A percentile compares a stretch with the other conserved stretches of the same genome.
These are phyloP conservation scores for Lentinula sp. DNA, from an alignment of 768 basidiomycete genomes.

Conservation along the genomic window DNA sequence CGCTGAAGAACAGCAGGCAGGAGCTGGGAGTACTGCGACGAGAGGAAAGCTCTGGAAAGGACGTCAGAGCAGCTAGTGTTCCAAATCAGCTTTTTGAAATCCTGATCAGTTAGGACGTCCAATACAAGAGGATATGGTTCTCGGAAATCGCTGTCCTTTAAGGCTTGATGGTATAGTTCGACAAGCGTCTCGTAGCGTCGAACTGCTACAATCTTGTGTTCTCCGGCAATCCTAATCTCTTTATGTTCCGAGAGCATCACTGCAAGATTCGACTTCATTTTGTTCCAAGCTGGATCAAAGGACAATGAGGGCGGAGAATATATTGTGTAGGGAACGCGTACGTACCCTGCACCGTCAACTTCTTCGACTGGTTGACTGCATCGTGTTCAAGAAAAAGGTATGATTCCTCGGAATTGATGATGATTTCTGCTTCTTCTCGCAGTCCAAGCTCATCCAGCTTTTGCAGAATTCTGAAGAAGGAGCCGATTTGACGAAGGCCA, in stretches of 20 bases:
- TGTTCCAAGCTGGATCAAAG: neutral
- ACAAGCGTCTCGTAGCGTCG: neutral
- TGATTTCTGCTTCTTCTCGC: neutral
- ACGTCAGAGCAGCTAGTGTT: neutral
- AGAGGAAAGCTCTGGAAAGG: neutral
- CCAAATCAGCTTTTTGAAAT: neutral
- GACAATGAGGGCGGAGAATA: no score
- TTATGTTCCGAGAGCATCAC: neutral
- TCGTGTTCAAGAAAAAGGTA: neutral
- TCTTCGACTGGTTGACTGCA: neutral
- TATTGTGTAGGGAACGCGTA: neutral
- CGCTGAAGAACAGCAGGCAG: neutral
- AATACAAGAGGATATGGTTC: neutral
- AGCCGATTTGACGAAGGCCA: neutral
- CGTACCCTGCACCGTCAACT: neutral
- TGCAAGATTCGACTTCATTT: neutral
- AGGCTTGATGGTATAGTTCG: neutral
- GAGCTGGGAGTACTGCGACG: neutral
- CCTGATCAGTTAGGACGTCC: neutral
- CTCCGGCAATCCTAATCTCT: neutral
- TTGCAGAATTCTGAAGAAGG: neutral
- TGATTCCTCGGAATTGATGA: neutral
- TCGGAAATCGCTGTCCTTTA: neutral
- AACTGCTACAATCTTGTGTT: no score
- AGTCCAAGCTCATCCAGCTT: neutral